These are phyloP conservation scores for Rhodotorula glutinis DNA, from an alignment of 1,284 basidiomycete species.

Conservation along the genomic window DNA sequence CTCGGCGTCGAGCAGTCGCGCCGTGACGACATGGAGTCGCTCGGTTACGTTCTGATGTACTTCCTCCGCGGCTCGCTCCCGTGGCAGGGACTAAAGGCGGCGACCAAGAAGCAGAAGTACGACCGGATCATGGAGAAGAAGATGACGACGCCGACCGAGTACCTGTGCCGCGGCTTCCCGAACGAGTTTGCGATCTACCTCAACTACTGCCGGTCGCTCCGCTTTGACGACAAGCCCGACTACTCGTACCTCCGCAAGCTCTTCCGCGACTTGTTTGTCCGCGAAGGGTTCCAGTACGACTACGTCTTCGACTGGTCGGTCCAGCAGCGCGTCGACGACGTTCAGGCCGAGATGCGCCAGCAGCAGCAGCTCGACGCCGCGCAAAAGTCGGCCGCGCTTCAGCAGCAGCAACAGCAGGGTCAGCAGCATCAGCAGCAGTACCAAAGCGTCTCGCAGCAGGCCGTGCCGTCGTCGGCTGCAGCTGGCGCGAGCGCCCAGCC, in stretches of 20 bases:
- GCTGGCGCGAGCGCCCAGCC: conserved; percentile 13
- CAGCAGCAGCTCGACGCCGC: conserved; percentile 10
- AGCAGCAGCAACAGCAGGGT: conserved; percentile 14
- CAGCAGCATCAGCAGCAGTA: conserved; percentile 1
- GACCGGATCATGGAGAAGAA: conserved; percentile 99
- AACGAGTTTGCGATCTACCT: conserved; percentile 97
- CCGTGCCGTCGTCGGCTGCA: not conserved
- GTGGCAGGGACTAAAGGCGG: conserved; percentile 97
- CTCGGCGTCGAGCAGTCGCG: conserved; percentile 95
- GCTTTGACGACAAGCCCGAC: conserved; percentile 88
- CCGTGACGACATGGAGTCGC: conserved; percentile 91
- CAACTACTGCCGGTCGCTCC: conserved; percentile 93
- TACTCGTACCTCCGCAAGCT: conserved; percentile 97
- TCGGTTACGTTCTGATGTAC: conserved; percentile 97
- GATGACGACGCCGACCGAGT: conserved; percentile 96
- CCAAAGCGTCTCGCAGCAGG: not conserved
- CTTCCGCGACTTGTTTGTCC: conserved; percentile 94
- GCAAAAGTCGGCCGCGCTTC: conserved; percentile 6
- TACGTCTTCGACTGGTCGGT: conserved; percentile 98
- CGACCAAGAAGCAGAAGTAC: conserved; percentile 99
- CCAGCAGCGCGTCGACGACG: conserved; percentile 54
- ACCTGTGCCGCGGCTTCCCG: conserved; percentile 93
- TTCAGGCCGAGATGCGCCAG: conserved; percentile 18
- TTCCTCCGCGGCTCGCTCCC: conserved; percentile 93
- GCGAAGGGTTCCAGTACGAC: conserved; percentile 96